Evolutionary conservation across 225 moss, liverwort and hornwort genomes (phyloP), one percentile per base, ranked within the genome.

Genomic region (Pleurozium schreberi): DNA sequence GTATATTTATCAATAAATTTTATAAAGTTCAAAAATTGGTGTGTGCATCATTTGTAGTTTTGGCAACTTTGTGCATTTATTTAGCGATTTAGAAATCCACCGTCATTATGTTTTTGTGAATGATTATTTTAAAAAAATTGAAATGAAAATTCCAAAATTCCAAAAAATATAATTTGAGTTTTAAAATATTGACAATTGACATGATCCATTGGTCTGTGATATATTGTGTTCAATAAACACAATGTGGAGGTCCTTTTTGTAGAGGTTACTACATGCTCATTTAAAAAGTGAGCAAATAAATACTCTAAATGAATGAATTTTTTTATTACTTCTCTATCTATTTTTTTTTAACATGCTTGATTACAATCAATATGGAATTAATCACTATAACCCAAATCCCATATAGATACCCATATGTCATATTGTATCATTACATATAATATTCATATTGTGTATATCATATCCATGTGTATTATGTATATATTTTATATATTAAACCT

Each of bases 41-140:
- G 19, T 4, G 0, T 49, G 11, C 4, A 31, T n/a, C n/a, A n/a
- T n/a, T 12, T 49, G 22, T 0, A 14, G 0, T 50, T 50, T 21
- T 3, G 0, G 19, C 3, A 75, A 50, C 5, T 34, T 75, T 34
- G 8, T 52, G 5, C 5, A 52, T 31, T 75, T 3, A 49, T 31
- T n/a, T n/a, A n/a, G n/a, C n/a, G 19, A 19, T 47, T 47, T 30
- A 30, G 6, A 73, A 18, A 45, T 73, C 6, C 0, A 47, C 30
- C 2, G 47, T 2, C 30, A 50, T 33, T 21, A 21, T 36, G 52
- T 50, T 53, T 76, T 9, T 14, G 8, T 20, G 3, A 75, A 52
- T 0, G 1, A 50, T 34, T n/a, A n/a, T 13, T 11, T 50, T 14
- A 5, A 13, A 20, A 45, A 75, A 19, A 33, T 75, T 53, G 25